A percentile compares a stretch with the other conserved stretches of the same genome.
Evolutionary conservation across 768 basidiomycete genomes (phyloP).

Genomic region (Tylopilus sp.): DNA sequence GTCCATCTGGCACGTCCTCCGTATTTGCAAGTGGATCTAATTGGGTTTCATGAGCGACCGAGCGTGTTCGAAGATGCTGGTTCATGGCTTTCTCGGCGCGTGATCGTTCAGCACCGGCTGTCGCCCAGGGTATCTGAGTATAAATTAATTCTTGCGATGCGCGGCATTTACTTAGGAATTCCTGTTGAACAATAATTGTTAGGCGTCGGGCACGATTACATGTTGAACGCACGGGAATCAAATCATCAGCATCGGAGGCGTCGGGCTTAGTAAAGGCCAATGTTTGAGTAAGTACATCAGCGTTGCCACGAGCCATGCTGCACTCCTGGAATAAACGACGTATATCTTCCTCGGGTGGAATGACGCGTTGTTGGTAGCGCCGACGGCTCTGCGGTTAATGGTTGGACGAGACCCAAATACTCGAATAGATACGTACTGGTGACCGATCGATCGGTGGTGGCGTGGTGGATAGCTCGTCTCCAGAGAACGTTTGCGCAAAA

Average conservation of each 20-base stretch:
- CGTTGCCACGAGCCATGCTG: conserved; percentile 79
- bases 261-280: conserved; percentile 68
- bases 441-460: conserved; percentile 26
- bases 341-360: conserved; percentile 84
- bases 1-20: conserved; percentile 37
- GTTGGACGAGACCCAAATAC: not conserved
- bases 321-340: conserved; percentile 82
- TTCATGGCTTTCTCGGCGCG: conserved; percentile 34
- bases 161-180: conserved; percentile 77
- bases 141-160: conserved; percentile 81
- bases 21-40: conserved; percentile 23
- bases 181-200: conserved; percentile 42
- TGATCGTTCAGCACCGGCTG: conserved; percentile 74
- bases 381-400: conserved; percentile 14
- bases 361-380: conserved; percentile 34
- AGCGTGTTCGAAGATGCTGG: conserved; percentile 15
- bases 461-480: conserved; percentile 24
- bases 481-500: conserved; percentile 35
- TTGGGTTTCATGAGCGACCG: conserved; percentile 18
- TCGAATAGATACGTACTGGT: conserved; percentile 12
- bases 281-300: conserved; percentile 66
- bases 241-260: conserved; percentile 53
- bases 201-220: not conserved
- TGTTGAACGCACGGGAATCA: conserved; percentile 57
- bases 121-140: conserved; percentile 90